A percentile compares a stretch with the other conserved stretches of the same genome.
These are phyloP conservation scores for Cochlearia excelsa DNA, from an alignment of 345 rosid genomes.

Conservation along the genomic window DNA sequence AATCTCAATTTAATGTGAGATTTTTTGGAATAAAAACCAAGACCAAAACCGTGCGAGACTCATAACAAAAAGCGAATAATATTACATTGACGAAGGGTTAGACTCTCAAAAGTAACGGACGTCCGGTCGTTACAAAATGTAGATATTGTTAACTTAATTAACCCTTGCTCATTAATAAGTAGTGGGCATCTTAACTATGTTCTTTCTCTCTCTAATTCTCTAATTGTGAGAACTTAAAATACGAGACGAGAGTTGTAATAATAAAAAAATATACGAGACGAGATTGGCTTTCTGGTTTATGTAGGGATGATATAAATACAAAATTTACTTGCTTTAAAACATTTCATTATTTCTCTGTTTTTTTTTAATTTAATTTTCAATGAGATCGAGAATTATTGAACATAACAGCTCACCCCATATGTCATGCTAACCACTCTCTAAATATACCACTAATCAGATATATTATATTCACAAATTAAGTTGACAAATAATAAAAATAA, in stretches of 20 bases:
- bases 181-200: not conserved
- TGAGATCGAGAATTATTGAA: constrained; percentile 10
- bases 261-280: not conserved
- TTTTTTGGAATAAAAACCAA: no score
- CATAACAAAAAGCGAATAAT: no score
- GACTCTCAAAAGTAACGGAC: no score
- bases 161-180: not conserved
- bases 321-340: not conserved
- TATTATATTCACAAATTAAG: not conserved
- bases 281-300: constrained; percentile 11
- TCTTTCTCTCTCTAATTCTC: not conserved
- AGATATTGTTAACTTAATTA: no score
- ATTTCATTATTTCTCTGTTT: not conserved
- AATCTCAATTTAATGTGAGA: no score
- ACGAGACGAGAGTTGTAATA: not conserved
- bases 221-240: not conserved
- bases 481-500: constrained; percentile 1
- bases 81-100: no score
- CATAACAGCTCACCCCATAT: constrained; percentile 27
- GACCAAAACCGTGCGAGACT: no score
- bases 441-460: constrained; percentile 1
- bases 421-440: constrained; percentile 31
- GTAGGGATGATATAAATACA: constrained; percentile 1
- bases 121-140: not conserved
- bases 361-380: not conserved